phyloP scores from a whole-genome alignment of 139 green algal genomes.

The Tetradesmus obliquus region DNA sequence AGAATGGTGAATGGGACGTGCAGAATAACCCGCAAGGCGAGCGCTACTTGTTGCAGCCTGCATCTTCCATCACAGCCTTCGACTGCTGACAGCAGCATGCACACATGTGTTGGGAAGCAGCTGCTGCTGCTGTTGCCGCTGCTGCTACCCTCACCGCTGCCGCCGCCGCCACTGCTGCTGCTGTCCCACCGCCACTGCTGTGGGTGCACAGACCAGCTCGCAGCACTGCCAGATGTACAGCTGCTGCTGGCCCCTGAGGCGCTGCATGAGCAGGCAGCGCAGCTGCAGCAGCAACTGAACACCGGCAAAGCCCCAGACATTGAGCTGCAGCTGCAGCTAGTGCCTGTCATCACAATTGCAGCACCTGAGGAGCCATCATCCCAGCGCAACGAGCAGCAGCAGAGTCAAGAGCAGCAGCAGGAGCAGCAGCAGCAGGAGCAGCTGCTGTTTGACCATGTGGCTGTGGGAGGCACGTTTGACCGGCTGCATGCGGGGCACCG shows the following conservation, averaged over 20 bases:
- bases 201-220: not conserved
- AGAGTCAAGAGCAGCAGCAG: constrained; percentile 18
- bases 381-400: constrained; percentile 35
- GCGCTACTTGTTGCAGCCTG: too few relatives aligned
- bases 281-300: constrained; percentile 27
- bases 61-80: too few relatives aligned
- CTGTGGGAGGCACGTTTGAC: constrained; percentile 95
- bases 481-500: constrained; percentile 93
- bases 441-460: constrained; percentile 75
- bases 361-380: not conserved
- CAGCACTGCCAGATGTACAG: not conserved
- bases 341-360: not conserved
- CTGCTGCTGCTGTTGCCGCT: not conserved
- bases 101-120: not conserved
- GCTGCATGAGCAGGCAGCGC: not conserved
- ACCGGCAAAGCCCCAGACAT: not conserved
- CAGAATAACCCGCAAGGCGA: too few relatives aligned
- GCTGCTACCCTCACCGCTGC: not conserved
- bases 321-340: not conserved
- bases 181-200: not conserved
- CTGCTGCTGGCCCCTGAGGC: not conserved
- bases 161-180: too few relatives aligned
- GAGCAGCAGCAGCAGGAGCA: constrained; percentile 26
- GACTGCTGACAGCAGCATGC: not conserved
- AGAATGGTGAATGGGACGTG: too few relatives aligned